Conservation (phyloP, 2,329 filamentous ascomycete species). For the Nemania sp. region DNA sequence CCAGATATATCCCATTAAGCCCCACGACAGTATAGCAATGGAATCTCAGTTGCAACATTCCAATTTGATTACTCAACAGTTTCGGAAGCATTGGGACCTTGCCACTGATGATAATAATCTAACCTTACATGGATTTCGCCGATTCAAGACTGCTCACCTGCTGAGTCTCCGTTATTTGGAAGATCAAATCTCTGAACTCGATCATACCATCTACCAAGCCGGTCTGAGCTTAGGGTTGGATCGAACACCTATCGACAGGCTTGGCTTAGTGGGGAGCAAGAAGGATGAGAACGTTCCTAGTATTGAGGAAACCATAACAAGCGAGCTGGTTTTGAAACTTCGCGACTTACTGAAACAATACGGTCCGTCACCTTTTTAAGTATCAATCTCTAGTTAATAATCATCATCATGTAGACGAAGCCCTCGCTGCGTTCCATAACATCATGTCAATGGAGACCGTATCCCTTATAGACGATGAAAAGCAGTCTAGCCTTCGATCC, state of each 20-base stretch:
- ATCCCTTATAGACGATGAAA: slow-evolving; percentile 22
- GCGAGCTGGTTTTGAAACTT: neutral
- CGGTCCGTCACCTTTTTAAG: neutral
- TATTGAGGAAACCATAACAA: slow-evolving; percentile 35
- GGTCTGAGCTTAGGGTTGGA: slow-evolving; percentile 1
- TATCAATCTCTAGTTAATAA: neutral
- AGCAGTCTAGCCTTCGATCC: slow-evolving; percentile 2
- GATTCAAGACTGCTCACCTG: slow-evolving; percentile 38
- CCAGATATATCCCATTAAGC: too few species aligned
- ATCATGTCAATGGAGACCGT: slow-evolving; percentile 35
- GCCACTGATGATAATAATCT: slow-evolving; percentile 35
- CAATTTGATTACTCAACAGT: slow-evolving; percentile 6
- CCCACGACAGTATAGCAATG: too few species aligned
- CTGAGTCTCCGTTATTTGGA: slow-evolving; percentile 32
- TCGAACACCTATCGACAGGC: neutral
- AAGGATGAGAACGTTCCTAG: slow-evolving; percentile 23
- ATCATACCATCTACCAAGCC: slow-evolving; percentile 7
- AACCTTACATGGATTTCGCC: slow-evolving; percentile 35
- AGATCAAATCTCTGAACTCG: slow-evolving; percentile 14
- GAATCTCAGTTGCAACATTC: neutral
- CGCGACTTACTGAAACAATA: slow-evolving; percentile 1
- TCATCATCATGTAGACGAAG: slow-evolving; percentile 32
- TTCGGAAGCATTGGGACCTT: slow-evolving; percentile 26
- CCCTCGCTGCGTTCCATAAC: slow-evolving; percentile 30
- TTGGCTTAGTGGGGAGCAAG: neutral